Evolutionary conservation across 2,329 filamentous ascomycete genomes (phyloP), one percentile per base, ranked within the genome.

Genomic region (Stromatinia cepivora): DNA sequence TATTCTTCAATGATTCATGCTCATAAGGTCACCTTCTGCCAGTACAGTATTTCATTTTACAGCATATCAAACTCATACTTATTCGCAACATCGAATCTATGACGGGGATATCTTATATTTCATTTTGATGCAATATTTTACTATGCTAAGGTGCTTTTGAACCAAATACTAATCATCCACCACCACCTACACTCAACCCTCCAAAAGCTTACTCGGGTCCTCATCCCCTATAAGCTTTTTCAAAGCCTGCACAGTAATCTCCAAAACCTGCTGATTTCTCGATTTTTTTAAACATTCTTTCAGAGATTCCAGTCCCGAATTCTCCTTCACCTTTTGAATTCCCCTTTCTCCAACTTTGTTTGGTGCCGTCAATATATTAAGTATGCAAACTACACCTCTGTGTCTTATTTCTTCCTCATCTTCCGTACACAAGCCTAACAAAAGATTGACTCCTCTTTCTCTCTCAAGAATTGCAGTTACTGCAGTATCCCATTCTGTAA

Each of bases 391-490:
- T 1, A 91, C 86, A 0, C 93, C 95, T 10, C 95, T 83, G 77
- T 90, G 87, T 64, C 88, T 82, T 70, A 94, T 77, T 69, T 90
- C 88, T 75, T 91, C 89, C 67, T 85, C 85, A 8, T 91, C 87
- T 72, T 97, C 93, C 22, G 83, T 82, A 76, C 93, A 97, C 77
- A 98, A 81, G 0, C 85, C 87, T n/a, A 99, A 80, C n/a, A 98
- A 76, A n/a, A 92, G 87, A 71, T 88, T 84, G 5, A 95, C 84
- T 0, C 92, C 93, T 20, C 90, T 85, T 7, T 92, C 87, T 48
- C 90, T 84, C 70, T 87, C 86, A 50, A 97, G 75, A 4, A 98
- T 85, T 5, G 86, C 89, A 3, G 86, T 84, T 1, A 94, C 90
- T 0, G 92, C 91, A 1, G 86, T 85, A 75, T 95, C 92, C 78